phyloP scores from a whole-genome alignment of 1,139 yeast species.

The Hyphopichia fennica region DNA sequence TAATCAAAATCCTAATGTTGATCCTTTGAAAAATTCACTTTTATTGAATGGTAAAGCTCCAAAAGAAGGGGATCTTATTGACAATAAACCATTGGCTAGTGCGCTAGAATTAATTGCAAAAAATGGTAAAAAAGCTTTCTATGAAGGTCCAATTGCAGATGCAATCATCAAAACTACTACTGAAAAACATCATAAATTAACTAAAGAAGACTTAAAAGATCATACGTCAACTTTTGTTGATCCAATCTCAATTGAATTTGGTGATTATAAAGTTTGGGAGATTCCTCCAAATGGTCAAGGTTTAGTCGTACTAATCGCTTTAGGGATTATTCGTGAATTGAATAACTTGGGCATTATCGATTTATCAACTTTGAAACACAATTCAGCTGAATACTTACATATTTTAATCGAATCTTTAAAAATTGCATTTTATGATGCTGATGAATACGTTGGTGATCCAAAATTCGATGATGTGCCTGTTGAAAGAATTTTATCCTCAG shows the following conservation, averaged over 20 bases:
- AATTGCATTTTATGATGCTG: constrained; percentile 74
- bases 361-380: constrained; percentile 52
- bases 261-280: constrained; percentile 59
- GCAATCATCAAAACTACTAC: constrained; percentile 58
- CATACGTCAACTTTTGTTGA: constrained; percentile 64
- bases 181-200: constrained; percentile 55
- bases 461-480: constrained; percentile 43
- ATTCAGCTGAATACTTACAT: constrained; percentile 72
- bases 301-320: constrained; percentile 64
- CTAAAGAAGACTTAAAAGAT: constrained; percentile 51
- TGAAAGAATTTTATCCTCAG: constrained; percentile 32
- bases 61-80: constrained; percentile 57
- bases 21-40: constrained; percentile 33
- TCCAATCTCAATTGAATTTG: constrained; percentile 53
- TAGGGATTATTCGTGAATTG: constrained; percentile 63
- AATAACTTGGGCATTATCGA: constrained; percentile 48
- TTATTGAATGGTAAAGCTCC: constrained; percentile 46
- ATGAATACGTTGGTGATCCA: constrained; percentile 68
- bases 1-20: constrained; percentile 28
- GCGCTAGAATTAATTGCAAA: constrained; percentile 54
- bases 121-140: constrained; percentile 65
- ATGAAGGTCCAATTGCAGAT: constrained; percentile 66
- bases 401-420: constrained; percentile 68
- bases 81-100: constrained; percentile 54
- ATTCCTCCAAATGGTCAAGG: constrained; percentile 87